These are phyloP conservation scores for Ceratobasidium theobromae DNA, from an alignment of 1,284 basidiomycete genomes.

Conservation along the genomic window DNA sequence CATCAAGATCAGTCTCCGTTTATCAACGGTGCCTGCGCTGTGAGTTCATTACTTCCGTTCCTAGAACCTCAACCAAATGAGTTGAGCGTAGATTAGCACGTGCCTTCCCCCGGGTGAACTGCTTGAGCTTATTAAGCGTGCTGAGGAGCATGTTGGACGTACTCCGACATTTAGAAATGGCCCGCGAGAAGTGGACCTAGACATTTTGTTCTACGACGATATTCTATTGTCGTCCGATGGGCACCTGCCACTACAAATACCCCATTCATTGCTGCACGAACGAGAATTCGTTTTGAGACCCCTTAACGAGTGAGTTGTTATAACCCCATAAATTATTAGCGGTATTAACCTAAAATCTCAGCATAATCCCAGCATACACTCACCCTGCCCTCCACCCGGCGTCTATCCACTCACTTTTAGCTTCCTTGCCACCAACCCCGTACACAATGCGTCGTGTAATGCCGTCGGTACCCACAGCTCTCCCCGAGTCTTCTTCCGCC, in stretches of 20 bases:
- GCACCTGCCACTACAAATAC: slow-evolving; percentile 71
- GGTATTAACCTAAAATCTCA: slow-evolving; percentile 12
- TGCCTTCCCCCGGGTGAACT: slow-evolving; percentile 64
- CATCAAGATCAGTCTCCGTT: slow-evolving; percentile 87
- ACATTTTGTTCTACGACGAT: slow-evolving; percentile 82
- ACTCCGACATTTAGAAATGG: slow-evolving; percentile 81
- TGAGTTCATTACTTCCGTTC: slow-evolving; percentile 46
- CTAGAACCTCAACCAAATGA: not conserved
- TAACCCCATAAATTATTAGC: no score
- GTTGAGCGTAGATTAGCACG: slow-evolving; percentile 63
- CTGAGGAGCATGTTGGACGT: slow-evolving; percentile 80
- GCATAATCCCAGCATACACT: slow-evolving; percentile 43
- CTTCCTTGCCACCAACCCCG: not conserved
- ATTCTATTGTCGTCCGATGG: slow-evolving; percentile 56
- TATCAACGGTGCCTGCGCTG: slow-evolving; percentile 87
- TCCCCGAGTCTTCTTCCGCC: slow-evolving; percentile 37
- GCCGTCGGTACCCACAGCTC: slow-evolving; percentile 34
- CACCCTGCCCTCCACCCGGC: slow-evolving; percentile 38
- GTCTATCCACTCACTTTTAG: slow-evolving; percentile 5
- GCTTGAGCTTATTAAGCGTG: slow-evolving; percentile 67
- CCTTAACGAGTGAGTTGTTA: slow-evolving; percentile 69
- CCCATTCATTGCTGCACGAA: slow-evolving; percentile 81
- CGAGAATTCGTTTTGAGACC: slow-evolving; percentile 92
- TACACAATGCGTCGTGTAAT: slow-evolving; percentile 32
- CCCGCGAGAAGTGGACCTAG: slow-evolving; percentile 88